Base-by-base conservation (phyloP, 306 rosid species). In the Crataegus laevigata region DNA sequence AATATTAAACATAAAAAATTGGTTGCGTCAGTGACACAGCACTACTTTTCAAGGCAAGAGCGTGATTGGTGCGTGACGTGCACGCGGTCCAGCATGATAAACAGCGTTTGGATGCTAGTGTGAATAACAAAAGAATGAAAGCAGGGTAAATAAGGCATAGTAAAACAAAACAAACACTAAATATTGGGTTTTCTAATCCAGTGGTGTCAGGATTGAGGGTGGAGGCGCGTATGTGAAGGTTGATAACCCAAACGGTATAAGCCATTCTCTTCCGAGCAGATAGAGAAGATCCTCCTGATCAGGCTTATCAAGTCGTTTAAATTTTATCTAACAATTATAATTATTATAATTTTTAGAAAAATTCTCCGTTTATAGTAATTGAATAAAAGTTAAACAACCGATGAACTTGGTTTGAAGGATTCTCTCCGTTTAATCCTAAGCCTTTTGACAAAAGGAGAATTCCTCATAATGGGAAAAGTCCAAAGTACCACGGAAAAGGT, bases 401-500 rank as follows among this genome's bases (percentile, higher is more conserved):
- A n/a, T n/a, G n/a, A n/a, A n/a, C n/a, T n/a, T n/a, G n/a, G n/a
- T n/a, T n/a, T n/a, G n/a, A n/a, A n/a, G n/a, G n/a, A n/a, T n/a
- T n/a, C n/a, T n/a, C n/a, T n/a, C n/a, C n/a, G n/a, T n/a, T n/a
- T n/a, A n/a, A n/a, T n/a, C n/a, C n/a, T n/a, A 51, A 42, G 80
- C 61, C 24, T 24, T 25, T 68, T 32, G 14, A 36, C 18, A 61
- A 47, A 4, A 51, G 21, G 10, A 26, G 4, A 38, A 52, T 57
- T 18, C 4, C 68, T 58, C 24, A 62, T 54, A 72, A 1, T 6
- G 25, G 58, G 24, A 69, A 78, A 70, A 81, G 62, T 54, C 66
- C 11, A 45, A 79, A 84, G 94, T 86, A 93, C 91, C 86, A 90
- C 91, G 86, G 96, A 84, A 82, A 72, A 69, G 90, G 90, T 87